Evolutionary conservation across 2,329 filamentous ascomycete species (phyloP).

Genomic region (Aurifilum marmelostoma): DNA sequence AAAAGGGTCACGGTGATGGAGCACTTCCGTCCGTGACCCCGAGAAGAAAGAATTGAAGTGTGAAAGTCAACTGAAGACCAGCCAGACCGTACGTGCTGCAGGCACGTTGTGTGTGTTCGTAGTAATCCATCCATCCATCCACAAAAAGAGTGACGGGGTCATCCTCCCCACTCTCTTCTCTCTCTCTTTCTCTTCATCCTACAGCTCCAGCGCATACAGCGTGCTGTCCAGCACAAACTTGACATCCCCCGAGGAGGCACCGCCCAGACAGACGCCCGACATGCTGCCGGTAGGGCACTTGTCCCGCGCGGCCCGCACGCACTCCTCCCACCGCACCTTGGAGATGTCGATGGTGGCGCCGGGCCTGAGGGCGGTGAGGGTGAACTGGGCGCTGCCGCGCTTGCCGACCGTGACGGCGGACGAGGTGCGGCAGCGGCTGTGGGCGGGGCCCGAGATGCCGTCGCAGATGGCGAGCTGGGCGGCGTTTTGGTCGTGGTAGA

Average conservation of each 20-base stretch:
- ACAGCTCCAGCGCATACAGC: conserved; percentile 14
- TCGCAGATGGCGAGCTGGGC: conserved; percentile 62
- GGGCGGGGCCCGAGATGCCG: conserved; percentile 52
- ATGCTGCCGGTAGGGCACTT: conserved; percentile 55
- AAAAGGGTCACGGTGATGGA: conserved; percentile 18
- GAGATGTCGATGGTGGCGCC: conserved; percentile 56
- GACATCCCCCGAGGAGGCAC: conserved; percentile 51
- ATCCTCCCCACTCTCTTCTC: no score
- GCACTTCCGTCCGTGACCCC: conserved; percentile 19
- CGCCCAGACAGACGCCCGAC: conserved; percentile 50
- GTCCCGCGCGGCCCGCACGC: conserved; percentile 55
- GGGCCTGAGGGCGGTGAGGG: conserved; percentile 44
- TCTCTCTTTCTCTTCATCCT: not conserved
- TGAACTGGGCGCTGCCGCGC: conserved; percentile 53
- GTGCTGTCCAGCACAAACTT: conserved; percentile 45
- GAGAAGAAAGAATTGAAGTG: conserved; percentile 15
- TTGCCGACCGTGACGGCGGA: conserved; percentile 49
- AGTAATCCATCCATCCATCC: not conserved
- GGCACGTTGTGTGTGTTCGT: not conserved
- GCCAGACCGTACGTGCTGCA: not conserved
- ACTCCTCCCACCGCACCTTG: conserved; percentile 57
- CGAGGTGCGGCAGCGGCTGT: conserved; percentile 47
- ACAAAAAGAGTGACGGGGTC: no score
- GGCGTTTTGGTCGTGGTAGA: conserved; percentile 61
- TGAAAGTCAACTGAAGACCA: not conserved